Base-by-base conservation (phyloP, 495 filamentous ascomycete species). In the Glarea lozoyensis region DNA sequence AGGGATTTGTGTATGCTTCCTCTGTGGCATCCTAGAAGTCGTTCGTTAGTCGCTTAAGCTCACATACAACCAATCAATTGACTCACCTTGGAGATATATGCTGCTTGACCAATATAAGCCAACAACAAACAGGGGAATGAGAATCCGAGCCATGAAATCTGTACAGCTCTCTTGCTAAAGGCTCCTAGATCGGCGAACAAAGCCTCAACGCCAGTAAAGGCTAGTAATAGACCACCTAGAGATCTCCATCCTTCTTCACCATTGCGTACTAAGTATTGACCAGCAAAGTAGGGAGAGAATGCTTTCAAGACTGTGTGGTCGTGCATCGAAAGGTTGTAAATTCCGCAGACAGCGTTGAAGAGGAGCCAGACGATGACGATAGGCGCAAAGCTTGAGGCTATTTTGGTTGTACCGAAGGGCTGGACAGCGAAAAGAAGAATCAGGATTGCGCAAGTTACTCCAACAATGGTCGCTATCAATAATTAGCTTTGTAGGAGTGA, bases 111-210 rank as follows among this genome's bases (percentile, higher is more conserved):
- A 45, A 79, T 76, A 51, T 86, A 86, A 37, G 79, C 79, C 10
- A 87, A 52, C 1, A 86, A 63, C 12, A 87, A 62, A 49, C 82
- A 86, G 0, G 82, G 82, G 45, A 73, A 86, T 10, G 69, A 65
- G 44, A 73, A 75, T 44, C 62, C 63, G 27, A 84, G 52, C 82
- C 81, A 83, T 36, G 72, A 78, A 15, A 85, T 54, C 51, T 82
- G 76, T 41, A 83, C 73, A 25, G 82, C 73, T 37, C 70, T 59
- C 37, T 64, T 60, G 50, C 64, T 68, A 57, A 86, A 86, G 21
- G 82, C 80, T 37, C 83, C 82, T 3, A 87, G 59, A 48, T 87
- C 82, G 4, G 82, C 82, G 50, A 85, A 87, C 12, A 87, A 64
- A 9, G 82, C 81, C 56, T 87, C 82, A 12, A 84, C 79, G 11